A percentile compares a stretch with the other conserved stretches of the same genome.
phyloP scores from a whole-genome alignment of 345 rosid genomes.

The Alliaria petiolata region DNA sequence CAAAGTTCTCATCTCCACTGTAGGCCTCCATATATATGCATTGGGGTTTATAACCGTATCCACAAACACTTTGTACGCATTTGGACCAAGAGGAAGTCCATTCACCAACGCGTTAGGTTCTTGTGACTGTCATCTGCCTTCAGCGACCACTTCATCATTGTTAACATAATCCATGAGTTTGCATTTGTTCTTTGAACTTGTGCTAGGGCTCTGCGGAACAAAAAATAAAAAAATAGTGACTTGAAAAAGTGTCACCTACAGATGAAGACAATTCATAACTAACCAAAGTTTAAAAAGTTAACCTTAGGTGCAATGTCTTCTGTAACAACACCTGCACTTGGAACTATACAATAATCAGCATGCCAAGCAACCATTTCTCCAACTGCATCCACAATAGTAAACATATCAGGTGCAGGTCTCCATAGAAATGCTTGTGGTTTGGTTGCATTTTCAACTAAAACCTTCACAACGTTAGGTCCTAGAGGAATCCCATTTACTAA shows the following conservation, averaged over 20 bases:
- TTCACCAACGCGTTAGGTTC: not conserved
- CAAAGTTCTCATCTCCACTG: not conserved
- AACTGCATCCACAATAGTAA: too few species aligned
- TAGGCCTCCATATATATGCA: conserved; percentile 1
- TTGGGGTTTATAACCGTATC: not conserved
- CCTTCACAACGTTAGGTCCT: not conserved
- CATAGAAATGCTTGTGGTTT: not conserved
- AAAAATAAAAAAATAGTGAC: not conserved
- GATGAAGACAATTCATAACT: not conserved
- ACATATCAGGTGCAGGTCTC: too few species aligned
- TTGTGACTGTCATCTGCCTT: not conserved
- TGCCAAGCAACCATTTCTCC: too few species aligned
- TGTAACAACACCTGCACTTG: not conserved
- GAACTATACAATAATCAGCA: too few species aligned
- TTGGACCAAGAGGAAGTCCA: not conserved
- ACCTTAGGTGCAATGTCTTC: not conserved
- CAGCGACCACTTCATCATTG: not conserved
- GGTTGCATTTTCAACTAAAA: not conserved
- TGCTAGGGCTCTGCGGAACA: not conserved
- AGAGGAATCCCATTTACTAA: not conserved
- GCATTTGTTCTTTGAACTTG: not conserved
- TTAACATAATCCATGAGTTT: not conserved
- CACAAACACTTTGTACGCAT: not conserved
- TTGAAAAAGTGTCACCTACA: not conserved
- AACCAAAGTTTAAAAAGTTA: not conserved